Base-by-base conservation (phyloP, 495 filamentous ascomycete species). In the Xylaria venustula region DNA sequence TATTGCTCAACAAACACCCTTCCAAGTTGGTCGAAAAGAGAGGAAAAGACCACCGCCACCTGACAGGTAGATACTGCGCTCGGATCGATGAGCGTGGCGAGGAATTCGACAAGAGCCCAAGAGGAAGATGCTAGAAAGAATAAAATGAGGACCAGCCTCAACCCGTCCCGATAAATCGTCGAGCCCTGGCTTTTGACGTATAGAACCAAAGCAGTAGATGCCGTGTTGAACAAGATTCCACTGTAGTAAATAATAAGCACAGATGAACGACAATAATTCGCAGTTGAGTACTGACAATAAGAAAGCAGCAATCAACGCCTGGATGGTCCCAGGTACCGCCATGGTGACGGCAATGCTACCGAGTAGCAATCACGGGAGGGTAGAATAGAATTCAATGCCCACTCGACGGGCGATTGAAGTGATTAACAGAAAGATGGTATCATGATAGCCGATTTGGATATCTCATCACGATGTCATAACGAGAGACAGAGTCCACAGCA, bases 111-210 rank as follows among this genome's bases (percentile, higher is more conserved):
- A 20, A 77, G 67, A 44, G 79, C 80, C 82, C 82, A 85, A 71
- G 80, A 72, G 50, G 77, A 77, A 28, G 76, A 71, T 59, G 76
- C 78, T 9, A 75, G 50, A 59, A 83, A 73, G 67, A 85, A 85
- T 50, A 75, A 62, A 64, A 80, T 66, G 82, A 85, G 82, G 81
- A 79, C 82, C 82, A 85, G 82, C 82, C 82, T 85, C 82, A 75
- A 77, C 79, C 81, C 78, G 77, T 85, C 81, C 75, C 77, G 71
- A 65, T 82, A 78, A 50, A 81, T 69, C 23, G 76, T 60, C 40
- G 74, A 70, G 57, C 77, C 80, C 77, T 80, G 73, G 57, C 79
- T 79, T 57, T 75, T 80, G 64, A 74, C 68, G 65, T 77, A 80
- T 65, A 83, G 73, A 72, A 82, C 74, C 69, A 82, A 67, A 30